Percentiles rank a stretch among this genome's conserved stretches.
Conservation (phyloP, 2,329 filamentous ascomycete species). For the Metarhizium robertsii region DNA sequence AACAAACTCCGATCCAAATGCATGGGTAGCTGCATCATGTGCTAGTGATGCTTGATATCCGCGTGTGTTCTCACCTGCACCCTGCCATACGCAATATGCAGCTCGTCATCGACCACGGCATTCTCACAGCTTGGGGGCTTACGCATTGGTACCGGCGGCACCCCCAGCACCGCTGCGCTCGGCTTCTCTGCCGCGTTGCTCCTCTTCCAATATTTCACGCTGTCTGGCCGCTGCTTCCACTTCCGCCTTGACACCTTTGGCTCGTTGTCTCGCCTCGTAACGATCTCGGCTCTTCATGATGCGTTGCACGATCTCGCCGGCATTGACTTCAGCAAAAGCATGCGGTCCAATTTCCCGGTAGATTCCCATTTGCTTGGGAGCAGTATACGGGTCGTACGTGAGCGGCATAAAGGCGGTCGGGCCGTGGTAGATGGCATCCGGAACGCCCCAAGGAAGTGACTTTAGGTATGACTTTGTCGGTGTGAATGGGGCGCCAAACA, state of each 20-base stretch:
- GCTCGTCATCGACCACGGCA: not conserved
- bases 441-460: constrained; percentile 62
- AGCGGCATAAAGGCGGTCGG: constrained; percentile 82
- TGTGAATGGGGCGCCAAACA: constrained; percentile 85
- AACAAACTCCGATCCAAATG: not conserved
- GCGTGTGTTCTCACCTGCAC: not conserved
- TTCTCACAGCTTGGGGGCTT: not conserved
- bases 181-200: constrained; percentile 41
- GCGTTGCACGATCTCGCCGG: constrained; percentile 79
- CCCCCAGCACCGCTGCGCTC: constrained; percentile 12
- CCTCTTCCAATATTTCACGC: constrained; percentile 53
- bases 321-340: constrained; percentile 79
- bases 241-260: constrained; percentile 79
- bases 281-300: constrained; percentile 80
- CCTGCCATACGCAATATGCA: not conserved
- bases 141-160: not conserved
- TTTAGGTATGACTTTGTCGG: constrained; percentile 72
- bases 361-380: constrained; percentile 72
- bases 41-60: not conserved
- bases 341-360: constrained; percentile 72
- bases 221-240: constrained; percentile 58
- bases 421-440: constrained; percentile 87
- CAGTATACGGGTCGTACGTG: constrained; percentile 72
- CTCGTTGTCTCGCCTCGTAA: constrained; percentile 85
- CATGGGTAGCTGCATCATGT: not conserved